Conservation (phyloP, 2,329 filamentous ascomycete species). For the Corniculantispora saksenae region DNA sequence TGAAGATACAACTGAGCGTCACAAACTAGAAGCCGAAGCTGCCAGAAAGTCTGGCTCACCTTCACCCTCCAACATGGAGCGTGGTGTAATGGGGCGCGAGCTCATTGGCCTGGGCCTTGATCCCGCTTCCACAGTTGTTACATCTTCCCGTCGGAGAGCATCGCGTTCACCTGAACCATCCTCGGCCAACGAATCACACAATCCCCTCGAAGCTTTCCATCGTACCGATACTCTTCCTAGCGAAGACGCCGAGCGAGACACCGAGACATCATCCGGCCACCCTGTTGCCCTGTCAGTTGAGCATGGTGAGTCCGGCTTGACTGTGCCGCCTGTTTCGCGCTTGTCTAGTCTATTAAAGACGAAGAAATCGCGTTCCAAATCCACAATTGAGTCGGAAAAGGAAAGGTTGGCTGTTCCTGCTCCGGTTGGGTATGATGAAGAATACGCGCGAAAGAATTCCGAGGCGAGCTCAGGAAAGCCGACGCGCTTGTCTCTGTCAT, state of each 20-base stretch:
- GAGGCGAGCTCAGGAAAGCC: constrained; percentile 50
- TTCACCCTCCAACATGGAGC: constrained; percentile 58
- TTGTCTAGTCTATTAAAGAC: constrained; percentile 45
- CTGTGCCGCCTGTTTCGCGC: constrained; percentile 28
- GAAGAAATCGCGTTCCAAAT: constrained; percentile 52
- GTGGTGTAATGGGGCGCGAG: constrained; percentile 62
- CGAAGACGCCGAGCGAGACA: constrained; percentile 26
- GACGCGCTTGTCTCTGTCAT: constrained; percentile 60
- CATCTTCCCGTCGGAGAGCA: constrained; percentile 53
- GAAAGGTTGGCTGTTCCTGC: constrained; percentile 41
- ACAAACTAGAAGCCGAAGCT: constrained; percentile 58
- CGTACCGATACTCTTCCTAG: constrained; percentile 30
- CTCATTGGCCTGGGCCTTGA: constrained; percentile 58
- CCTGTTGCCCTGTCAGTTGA: neutral
- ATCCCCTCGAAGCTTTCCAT: constrained; percentile 32
- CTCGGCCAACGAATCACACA: constrained; percentile 25
- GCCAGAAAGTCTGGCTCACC: constrained; percentile 52
- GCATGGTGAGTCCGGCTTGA: constrained; percentile 19
- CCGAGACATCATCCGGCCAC: neutral
- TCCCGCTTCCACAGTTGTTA: constrained; percentile 55
- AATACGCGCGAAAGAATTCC: constrained; percentile 54
- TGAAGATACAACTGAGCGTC: constrained; percentile 66
- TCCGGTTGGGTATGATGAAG: constrained; percentile 55
- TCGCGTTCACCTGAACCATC: constrained; percentile 28
- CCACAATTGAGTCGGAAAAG: constrained; percentile 45